phyloP scores from a whole-genome alignment of 2,329 filamentous ascomycete genomes.

The Aspergillus sp. region DNA sequence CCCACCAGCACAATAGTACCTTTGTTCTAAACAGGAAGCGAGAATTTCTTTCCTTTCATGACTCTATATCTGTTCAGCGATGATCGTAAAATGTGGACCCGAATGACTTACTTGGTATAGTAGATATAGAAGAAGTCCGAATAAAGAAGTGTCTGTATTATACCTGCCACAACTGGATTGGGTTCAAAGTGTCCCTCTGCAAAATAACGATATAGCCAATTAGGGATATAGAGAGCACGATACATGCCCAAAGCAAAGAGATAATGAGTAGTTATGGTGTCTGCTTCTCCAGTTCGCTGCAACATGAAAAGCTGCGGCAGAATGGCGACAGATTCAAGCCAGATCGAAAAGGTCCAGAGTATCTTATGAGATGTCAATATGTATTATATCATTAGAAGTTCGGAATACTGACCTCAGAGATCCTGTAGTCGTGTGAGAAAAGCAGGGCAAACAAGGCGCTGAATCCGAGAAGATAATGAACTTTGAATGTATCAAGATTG shows the following conservation, averaged over 20 bases:
- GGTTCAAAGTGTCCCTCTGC: constrained; percentile 74
- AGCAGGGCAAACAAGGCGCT: constrained; percentile 71
- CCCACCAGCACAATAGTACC: background rate
- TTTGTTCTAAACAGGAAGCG: constrained; percentile 61
- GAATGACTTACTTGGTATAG: constrained; percentile 72
- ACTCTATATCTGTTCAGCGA: constrained; percentile 41
- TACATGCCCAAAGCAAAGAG: constrained; percentile 89
- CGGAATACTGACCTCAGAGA: constrained; percentile 51
- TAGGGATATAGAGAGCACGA: constrained; percentile 92
- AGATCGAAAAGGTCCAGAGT: constrained; percentile 95
- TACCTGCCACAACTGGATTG: constrained; percentile 79
- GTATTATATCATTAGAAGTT: background rate
- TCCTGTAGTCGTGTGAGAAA: constrained; percentile 76
- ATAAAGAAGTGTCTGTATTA: constrained; percentile 91
- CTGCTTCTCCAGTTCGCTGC: constrained; percentile 92
- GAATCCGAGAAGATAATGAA: constrained; percentile 84
- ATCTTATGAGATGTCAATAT: constrained; percentile 49
- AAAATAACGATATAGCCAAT: constrained; percentile 92
- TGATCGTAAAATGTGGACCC: background rate
- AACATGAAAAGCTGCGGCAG: constrained; percentile 97
- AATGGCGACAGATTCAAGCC: constrained; percentile 95
- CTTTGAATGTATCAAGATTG: constrained; percentile 93
- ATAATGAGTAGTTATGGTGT: constrained; percentile 99
- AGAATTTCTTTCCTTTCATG: constrained; percentile 81
- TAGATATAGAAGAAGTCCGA: constrained; percentile 99